Evolutionary conservation across 345 rosid genomes (phyloP).

Genomic region (Crucihimalaya himalaica): DNA sequence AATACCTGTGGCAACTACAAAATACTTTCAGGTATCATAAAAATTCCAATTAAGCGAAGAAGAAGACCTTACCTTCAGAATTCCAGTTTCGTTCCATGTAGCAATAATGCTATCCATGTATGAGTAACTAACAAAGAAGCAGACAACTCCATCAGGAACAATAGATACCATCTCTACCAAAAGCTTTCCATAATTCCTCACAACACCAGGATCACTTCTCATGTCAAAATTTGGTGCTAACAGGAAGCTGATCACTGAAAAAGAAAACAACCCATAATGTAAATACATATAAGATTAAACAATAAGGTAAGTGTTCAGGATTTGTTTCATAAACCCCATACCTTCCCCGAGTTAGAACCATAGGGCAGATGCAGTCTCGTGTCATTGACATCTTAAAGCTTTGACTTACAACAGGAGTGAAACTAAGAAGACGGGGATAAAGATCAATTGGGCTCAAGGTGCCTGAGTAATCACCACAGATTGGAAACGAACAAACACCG

Average conservation of each 20-base stretch:
- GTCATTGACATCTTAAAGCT: conserved; percentile 96
- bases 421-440: conserved; percentile 96
- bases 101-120: conserved; percentile 98
- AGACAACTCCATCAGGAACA: conserved; percentile 98
- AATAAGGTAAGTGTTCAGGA: conserved; percentile 12
- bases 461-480: conserved; percentile 99
- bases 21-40: background rate
- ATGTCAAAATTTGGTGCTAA: conserved; percentile 98
- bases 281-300: background rate
- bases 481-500: conserved; percentile 96
- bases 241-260: conserved; percentile 96
- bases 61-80: conserved; percentile 63
- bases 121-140: conserved; percentile 97
- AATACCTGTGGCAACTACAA: conserved; percentile 6
- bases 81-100: conserved; percentile 87
- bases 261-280: conserved; percentile 20
- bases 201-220: conserved; percentile 99
- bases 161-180: conserved; percentile 93
- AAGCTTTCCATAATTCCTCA: conserved; percentile 94
- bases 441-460: conserved; percentile 97
- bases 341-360: conserved; percentile 99
- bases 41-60: background rate
- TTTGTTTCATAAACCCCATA: conserved; percentile 20
- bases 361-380: conserved; percentile 98
- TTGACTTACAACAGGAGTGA: conserved; percentile 93